Evolutionary conservation across 208 protist genomes (phyloP).

Genomic region (Porcisia hertigi): DNA sequence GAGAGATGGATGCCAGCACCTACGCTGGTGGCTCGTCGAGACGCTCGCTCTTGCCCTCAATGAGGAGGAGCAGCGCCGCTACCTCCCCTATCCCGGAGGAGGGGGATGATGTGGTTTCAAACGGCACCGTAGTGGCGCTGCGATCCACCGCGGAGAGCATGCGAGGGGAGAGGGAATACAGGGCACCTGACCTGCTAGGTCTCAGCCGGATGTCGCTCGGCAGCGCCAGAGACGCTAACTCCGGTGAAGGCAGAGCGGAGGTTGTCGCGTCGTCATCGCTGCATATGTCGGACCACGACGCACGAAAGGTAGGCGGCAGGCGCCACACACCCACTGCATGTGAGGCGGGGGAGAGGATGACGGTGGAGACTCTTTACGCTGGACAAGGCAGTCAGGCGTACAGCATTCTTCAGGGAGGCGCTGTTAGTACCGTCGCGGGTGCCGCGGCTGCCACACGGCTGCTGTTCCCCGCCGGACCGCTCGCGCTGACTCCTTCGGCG

Average conservation of each 20-base stretch:
- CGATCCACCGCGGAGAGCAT: not conserved
- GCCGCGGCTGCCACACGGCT: not conserved
- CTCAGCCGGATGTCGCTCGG: not conserved
- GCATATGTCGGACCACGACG: not conserved
- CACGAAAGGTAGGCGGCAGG: not conserved
- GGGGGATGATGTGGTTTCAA: not conserved
- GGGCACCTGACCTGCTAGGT: not conserved
- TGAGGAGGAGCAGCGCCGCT: not conserved
- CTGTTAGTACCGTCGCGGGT: not conserved
- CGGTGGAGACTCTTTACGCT: constrained; percentile 5
- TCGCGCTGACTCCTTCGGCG: not conserved
- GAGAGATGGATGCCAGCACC: not conserved
- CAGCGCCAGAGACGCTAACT: not conserved
- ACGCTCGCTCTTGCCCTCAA: not conserved
- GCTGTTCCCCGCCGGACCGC: not conserved
- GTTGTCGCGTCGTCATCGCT: not conserved
- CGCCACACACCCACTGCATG: not conserved
- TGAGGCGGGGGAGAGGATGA: not conserved
- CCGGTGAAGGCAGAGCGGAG: not conserved
- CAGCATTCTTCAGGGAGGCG: not conserved
- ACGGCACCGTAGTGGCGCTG: not conserved
- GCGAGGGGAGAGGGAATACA: not conserved
- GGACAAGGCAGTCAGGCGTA: constrained; percentile 1
- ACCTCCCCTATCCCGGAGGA: not conserved
- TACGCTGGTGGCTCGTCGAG: not conserved